Evolutionary conservation across 192 early-diverging fungal species (phyloP).

Genomic region (Entomortierella lignicola): DNA sequence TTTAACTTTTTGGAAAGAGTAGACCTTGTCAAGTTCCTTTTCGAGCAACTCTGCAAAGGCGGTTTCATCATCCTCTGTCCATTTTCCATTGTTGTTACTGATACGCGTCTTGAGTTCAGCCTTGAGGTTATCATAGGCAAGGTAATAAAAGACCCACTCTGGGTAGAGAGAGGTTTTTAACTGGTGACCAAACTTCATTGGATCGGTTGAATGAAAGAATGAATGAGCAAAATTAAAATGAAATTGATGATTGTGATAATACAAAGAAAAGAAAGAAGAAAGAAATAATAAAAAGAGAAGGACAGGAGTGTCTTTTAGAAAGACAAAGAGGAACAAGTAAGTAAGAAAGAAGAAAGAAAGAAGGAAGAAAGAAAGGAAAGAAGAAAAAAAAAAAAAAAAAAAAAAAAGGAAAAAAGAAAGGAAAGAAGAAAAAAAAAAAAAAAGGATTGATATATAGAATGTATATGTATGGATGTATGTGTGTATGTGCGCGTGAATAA

Average conservation of each 20-base stretch:
- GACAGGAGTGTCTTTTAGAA: no score
- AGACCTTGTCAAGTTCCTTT: conserved; percentile 92
- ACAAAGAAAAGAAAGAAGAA: no score
- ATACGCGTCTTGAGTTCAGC: conserved; percentile 77
- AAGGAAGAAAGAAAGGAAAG: neutral
- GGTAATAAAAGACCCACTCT: conserved; percentile 90
- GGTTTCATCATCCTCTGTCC: conserved; percentile 87
- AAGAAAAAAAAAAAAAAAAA: neutral
- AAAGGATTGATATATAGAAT: neutral
- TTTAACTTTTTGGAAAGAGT: conserved; percentile 81
- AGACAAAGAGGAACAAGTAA: no score
- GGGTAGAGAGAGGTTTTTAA: conserved; percentile 81
- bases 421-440: neutral
- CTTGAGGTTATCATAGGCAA: conserved; percentile 88
- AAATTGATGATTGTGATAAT: no score
- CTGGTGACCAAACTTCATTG: conserved; percentile 94
- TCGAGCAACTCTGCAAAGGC: conserved; percentile 89
- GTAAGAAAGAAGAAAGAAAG: no score
- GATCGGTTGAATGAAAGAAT: neutral
- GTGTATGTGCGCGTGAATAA: no score
- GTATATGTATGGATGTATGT: neutral
- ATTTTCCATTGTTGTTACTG: conserved; percentile 57
- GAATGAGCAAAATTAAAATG: neutral
- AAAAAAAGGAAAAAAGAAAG: neutral
- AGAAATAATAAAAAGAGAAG: no score